Conservation (phyloP, 345 rosid species). For the Salix purpurea region DNA sequence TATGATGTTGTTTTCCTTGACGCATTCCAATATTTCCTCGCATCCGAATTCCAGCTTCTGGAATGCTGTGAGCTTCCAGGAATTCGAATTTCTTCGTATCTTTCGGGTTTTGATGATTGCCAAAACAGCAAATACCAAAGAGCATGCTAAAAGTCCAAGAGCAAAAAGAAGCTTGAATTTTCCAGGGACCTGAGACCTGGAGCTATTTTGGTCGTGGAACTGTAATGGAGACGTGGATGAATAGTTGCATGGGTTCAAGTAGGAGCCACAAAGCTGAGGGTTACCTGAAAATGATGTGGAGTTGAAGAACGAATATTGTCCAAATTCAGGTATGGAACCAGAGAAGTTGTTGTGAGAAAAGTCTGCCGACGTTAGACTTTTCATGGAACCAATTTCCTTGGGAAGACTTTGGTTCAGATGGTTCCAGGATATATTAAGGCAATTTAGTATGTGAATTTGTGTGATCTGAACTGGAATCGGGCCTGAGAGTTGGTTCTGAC, state of each 20-base stretch:
- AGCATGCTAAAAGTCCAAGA: slow-evolving; percentile 50
- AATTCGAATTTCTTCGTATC: slow-evolving; percentile 26
- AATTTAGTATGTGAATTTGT: slow-evolving; percentile 43
- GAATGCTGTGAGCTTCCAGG: slow-evolving; percentile 66
- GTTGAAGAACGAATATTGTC: slow-evolving; percentile 53
- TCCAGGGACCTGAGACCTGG: slow-evolving; percentile 26
- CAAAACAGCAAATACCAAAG: slow-evolving; percentile 35
- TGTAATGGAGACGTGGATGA: slow-evolving; percentile 14
- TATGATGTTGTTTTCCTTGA: slow-evolving; percentile 58
- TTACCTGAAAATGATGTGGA: slow-evolving; percentile 59
- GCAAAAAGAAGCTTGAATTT: slow-evolving; percentile 50
- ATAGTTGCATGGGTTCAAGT: slow-evolving; percentile 42
- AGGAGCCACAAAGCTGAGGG: slow-evolving; percentile 49
- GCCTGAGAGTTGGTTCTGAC: slow-evolving; percentile 66
- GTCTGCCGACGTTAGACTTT: slow-evolving; percentile 58
- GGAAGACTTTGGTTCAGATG: slow-evolving; percentile 46
- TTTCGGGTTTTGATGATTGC: slow-evolving; percentile 50
- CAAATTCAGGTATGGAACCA: slow-evolving; percentile 51
- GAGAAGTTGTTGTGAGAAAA: slow-evolving; percentile 67
- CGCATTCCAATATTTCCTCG: slow-evolving; percentile 49
- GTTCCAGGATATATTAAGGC: slow-evolving; percentile 60
- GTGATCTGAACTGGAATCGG: slow-evolving; percentile 46
- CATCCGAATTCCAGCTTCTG: slow-evolving; percentile 56
- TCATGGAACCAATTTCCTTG: slow-evolving; percentile 44
- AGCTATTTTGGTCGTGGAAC: slow-evolving; percentile 1